Conservation (phyloP, 2,329 filamentous ascomycete genomes). For the Hypoxylon sp. region DNA sequence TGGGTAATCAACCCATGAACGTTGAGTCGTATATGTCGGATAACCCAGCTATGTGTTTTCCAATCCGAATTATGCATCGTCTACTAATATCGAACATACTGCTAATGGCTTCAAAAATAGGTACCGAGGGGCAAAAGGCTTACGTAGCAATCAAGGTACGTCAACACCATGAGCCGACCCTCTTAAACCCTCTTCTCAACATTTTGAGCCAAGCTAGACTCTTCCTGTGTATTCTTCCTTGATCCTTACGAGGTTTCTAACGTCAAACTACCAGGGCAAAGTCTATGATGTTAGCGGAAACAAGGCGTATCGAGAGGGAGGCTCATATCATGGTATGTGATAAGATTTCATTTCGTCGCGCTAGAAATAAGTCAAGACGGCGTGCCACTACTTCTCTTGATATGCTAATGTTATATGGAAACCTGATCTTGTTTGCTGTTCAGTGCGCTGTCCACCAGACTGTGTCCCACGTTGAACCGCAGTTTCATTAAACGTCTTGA, state of each 20-base stretch:
- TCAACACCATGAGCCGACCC: slow-evolving; percentile 8
- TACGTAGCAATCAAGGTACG: slow-evolving; percentile 79
- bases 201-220: slow-evolving; percentile 54
- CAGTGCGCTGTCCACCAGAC: background rate
- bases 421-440: slow-evolving; percentile 27
- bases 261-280: slow-evolving; percentile 74
- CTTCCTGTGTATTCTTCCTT: slow-evolving; percentile 48
- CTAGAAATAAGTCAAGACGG: slow-evolving; percentile 6
- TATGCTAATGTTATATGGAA: slow-evolving; percentile 1
- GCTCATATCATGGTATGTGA: slow-evolving; percentile 84
- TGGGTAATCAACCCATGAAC: background rate
- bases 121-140: slow-evolving; percentile 73
- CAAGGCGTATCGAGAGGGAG: slow-evolving; percentile 84
- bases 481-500: slow-evolving; percentile 19
- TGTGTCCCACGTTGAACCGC: slow-evolving; percentile 30
- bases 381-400: slow-evolving; percentile 6
- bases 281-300: slow-evolving; percentile 96
- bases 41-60: background rate
- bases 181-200: slow-evolving; percentile 34
- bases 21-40: background rate
- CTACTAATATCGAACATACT: background rate
- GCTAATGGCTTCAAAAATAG: slow-evolving; percentile 60
- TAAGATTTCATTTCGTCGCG: slow-evolving; percentile 11
- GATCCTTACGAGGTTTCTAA: slow-evolving; percentile 58
- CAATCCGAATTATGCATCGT: background rate